These are phyloP conservation scores for Carex littledalei DNA, from an alignment of 176 grass and related monocot species.

Conservation along the genomic window DNA sequence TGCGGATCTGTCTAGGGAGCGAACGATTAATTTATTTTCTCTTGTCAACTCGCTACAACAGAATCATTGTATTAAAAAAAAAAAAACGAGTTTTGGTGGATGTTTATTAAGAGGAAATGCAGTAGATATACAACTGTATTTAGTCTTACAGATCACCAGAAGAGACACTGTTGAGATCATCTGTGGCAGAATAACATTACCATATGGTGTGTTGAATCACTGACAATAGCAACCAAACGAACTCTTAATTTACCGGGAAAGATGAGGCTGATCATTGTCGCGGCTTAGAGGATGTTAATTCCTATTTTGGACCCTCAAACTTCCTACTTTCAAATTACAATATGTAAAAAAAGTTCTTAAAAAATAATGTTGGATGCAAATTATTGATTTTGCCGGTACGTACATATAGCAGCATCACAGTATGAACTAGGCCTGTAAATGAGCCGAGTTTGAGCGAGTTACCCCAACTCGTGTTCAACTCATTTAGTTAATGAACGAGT, in stretches of 20 bases:
- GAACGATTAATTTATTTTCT: slow-evolving; percentile 10
- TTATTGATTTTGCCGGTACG: neutral
- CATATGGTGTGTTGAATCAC: neutral
- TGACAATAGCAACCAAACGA: neutral
- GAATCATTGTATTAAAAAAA: neutral
- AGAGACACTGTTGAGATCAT: neutral
- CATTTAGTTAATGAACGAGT: too few relatives aligned
- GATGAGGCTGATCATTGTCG: too few relatives aligned
- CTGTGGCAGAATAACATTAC: neutral
- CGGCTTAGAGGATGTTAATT: too few relatives aligned
- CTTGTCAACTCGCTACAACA: neutral
- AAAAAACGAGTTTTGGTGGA: neutral
- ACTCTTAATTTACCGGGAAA: neutral
- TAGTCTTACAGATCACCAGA: neutral
- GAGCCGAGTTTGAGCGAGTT: too few relatives aligned
- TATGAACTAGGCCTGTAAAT: too few relatives aligned
- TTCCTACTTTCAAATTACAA: neutral
- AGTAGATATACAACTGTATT: slow-evolving; percentile 22
- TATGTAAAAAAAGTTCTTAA: neutral
- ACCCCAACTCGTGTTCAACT: too few relatives aligned
- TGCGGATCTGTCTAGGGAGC: slow-evolving; percentile 30
- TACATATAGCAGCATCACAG: too few relatives aligned
- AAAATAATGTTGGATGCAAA: neutral
- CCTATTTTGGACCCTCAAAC: neutral
- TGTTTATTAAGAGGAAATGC: neutral